Evolutionary conservation across 345 rosid genomes (phyloP), one percentile per base, ranked within the genome.

Genomic region (Rhizophora mangle): DNA sequence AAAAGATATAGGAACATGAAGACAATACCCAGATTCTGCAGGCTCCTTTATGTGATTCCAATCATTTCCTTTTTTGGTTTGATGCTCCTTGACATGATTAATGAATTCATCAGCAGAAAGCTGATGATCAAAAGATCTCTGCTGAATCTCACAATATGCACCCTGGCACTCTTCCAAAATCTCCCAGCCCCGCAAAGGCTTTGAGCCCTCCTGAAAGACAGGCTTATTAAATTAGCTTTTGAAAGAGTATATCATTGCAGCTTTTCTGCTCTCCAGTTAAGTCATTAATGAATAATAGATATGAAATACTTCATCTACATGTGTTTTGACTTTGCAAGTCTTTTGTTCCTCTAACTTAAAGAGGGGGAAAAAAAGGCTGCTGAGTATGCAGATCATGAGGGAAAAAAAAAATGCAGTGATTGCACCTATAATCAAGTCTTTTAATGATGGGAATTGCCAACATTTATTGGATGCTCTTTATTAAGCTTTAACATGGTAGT

Each of bases 61-160:
- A 32, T 20, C 53, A 31, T 68, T 69, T 62, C 62, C 63, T 61
- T 71, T 69, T 31, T 53, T 62, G 59, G 26, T 67, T 67, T 49
- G 43, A 71, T 74, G 53, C 4, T 71, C 55, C 58, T 67, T 68
- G 19, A 18, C 75, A 26, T 8, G 65, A 52, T 54, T 65, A 55
- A 71, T 76, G 64, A 69, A 74, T 53, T 68, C 80, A 72, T 76
- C 64, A 30, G 84, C 77, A 26, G 78, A 69, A 65, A 71, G 77
- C 68, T 73, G 83, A 71, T 74, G 75, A 68, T 71, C 64, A 21
- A 67, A 64, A 26, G 79, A 64, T 61, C 62, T 74, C 61, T 26
- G 63, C 39, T 63, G 77, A 76, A 70, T 73, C 60, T 67, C 64
- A 55, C 16, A 30, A 52, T 24, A 57, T 62, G 57, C 36, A 24